Percentiles rank a stretch among this genome's conserved stretches.
Evolutionary conservation across 495 filamentous ascomycete species (phyloP).

Genomic region (Annulohypoxylon nitens): DNA sequence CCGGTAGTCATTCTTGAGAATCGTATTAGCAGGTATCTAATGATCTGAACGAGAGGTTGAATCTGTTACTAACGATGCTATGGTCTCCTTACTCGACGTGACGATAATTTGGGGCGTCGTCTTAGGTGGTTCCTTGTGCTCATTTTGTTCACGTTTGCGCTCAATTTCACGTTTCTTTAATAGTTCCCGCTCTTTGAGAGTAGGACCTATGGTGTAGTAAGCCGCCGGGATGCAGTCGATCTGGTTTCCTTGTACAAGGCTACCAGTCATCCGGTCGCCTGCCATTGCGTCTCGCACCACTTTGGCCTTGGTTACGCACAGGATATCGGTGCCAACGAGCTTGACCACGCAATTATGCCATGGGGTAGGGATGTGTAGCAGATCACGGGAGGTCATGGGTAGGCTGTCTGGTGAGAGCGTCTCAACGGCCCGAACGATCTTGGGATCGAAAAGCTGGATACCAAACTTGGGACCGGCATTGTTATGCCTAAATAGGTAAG

Average conservation of each 20-base stretch:
- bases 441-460: constrained; percentile 53
- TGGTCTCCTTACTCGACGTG: not conserved
- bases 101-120: not conserved
- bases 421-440: constrained; percentile 44
- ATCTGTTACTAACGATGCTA: constrained; percentile 28
- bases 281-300: constrained; percentile 43
- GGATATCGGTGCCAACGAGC: constrained; percentile 45
- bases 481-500: constrained; percentile 42
- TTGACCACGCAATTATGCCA: constrained; percentile 60
- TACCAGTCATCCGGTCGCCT: constrained; percentile 29
- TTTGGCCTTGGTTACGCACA: constrained; percentile 50
- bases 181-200: not conserved
- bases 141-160: not conserved
- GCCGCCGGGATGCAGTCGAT: constrained; percentile 1
- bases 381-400: constrained; percentile 43
- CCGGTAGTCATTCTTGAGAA: constrained; percentile 60
- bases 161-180: not conserved
- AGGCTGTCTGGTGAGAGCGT: constrained; percentile 30
- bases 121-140: not conserved
- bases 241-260: constrained; percentile 12
- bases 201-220: constrained; percentile 23
- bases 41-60: not conserved
- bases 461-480: constrained; percentile 61
- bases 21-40: constrained; percentile 50
- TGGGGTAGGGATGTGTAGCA: constrained; percentile 59